These are phyloP conservation scores for Linderniella brevidens DNA, from an alignment of 257 asterid species.

Conservation along the genomic window DNA sequence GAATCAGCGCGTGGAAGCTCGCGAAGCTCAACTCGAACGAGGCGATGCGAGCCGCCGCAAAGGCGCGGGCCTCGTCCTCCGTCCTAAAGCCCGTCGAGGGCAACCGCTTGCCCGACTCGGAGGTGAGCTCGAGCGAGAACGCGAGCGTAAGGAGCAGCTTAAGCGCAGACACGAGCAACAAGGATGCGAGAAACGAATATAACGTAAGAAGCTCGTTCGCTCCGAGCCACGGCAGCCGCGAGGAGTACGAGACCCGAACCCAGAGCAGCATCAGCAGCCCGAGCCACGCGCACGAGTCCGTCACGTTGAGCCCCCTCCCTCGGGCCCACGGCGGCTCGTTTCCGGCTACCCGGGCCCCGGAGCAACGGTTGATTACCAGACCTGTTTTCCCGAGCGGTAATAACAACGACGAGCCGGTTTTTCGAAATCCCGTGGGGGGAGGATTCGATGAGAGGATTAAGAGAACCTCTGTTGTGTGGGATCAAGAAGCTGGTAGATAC, in stretches of 20 bases:
- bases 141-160: slow-evolving; percentile 68
- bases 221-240: slow-evolving; percentile 76
- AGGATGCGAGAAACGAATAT: slow-evolving; percentile 26
- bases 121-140: slow-evolving; percentile 78
- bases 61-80: slow-evolving; percentile 94
- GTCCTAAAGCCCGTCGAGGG: slow-evolving; percentile 76
- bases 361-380: slow-evolving; percentile 16
- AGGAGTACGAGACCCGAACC: slow-evolving; percentile 77
- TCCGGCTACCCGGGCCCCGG: slow-evolving; percentile 12
- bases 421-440: slow-evolving; percentile 25
- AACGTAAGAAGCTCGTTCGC: slow-evolving; percentile 35
- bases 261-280: slow-evolving; percentile 92
- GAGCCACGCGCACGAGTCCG: slow-evolving; percentile 59
- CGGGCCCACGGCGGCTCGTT: slow-evolving; percentile 17
- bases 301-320: slow-evolving; percentile 83
- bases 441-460: slow-evolving; percentile 40
- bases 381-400: slow-evolving; percentile 19
- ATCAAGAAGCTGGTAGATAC: slow-evolving; percentile 94
- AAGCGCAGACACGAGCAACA: slow-evolving; percentile 68
- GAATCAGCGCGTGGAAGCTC: slow-evolving; percentile 92
- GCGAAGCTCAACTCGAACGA: slow-evolving; percentile 85
- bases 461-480: slow-evolving; percentile 95
- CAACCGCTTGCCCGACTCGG: slow-evolving; percentile 50
- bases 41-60: slow-evolving; percentile 91
- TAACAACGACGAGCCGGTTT: slow-evolving; percentile 16